Evolutionary conservation across 2,329 filamentous ascomycete genomes (phyloP).

Genomic region (Fusarium dlaminii): DNA sequence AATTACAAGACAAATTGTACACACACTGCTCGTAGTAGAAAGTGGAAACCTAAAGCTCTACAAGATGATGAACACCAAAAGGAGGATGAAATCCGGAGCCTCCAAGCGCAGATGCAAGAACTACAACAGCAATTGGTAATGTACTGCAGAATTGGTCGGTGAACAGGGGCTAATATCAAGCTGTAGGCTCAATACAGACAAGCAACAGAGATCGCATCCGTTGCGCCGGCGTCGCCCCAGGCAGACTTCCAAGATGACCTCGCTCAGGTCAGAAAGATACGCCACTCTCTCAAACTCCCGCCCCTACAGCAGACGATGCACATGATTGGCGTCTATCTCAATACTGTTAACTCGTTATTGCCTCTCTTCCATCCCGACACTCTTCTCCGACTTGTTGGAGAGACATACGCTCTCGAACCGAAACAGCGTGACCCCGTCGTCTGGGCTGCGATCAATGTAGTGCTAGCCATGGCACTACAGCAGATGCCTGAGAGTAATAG

Average conservation of each 20-base stretch:
- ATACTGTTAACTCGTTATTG: background rate
- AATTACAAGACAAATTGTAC: background rate
- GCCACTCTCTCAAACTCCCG: background rate
- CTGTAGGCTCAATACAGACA: background rate
- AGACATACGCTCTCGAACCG: background rate
- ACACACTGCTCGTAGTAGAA: background rate
- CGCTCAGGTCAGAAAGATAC: background rate
- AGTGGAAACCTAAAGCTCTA: constrained; percentile 1
- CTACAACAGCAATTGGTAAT: background rate
- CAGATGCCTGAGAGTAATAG: background rate
- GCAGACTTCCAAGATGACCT: background rate
- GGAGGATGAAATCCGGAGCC: background rate
- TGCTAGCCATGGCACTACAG: background rate
- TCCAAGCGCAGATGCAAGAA: background rate
- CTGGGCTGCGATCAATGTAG: constrained; percentile 9
- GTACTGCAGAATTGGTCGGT: accelerated
- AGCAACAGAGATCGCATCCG: accelerated
- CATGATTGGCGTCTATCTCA: constrained; percentile 3
- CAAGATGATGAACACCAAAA: background rate
- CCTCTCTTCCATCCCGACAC: background rate
- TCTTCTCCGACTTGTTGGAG: background rate
- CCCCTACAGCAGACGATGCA: background rate
- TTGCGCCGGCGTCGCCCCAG: accelerated
- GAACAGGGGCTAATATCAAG: accelerated
- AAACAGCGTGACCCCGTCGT: background rate